Base-by-base conservation (phyloP, 106 monocot genomes). In the Triglochin maritima region DNA sequence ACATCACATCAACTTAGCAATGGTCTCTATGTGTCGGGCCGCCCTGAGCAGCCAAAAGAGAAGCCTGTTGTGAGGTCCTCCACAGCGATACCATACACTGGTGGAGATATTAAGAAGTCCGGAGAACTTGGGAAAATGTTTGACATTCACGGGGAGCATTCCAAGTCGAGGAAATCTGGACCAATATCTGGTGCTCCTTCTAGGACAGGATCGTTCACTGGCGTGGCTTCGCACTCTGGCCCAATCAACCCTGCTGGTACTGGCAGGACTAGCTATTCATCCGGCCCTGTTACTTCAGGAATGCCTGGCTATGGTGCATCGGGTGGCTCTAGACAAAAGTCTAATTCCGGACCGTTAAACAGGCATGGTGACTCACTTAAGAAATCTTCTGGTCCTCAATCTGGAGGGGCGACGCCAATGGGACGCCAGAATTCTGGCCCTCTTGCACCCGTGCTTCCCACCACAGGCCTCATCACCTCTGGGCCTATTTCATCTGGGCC, bases 91-190 rank as follows among this genome's bases (percentile, higher is more conserved):
- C 77, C 77, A 41, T 77, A 77, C 58, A 77, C 77, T 9, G 77
- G 77, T 29, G 77, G 77, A 48, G 77, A 77, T 56, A 70, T 77
- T 47, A 77, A 77, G 56, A 77, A 71, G 64, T 77, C 77, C 57
- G 77, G 77, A 62, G 77, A 77, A 65, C 64, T 77, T 4, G 77
- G 77, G 42, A 77, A 77, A 48, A 77, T 77, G 77, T 77, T 77
- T 65, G 77, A 77, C 50, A 64, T 77, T 64, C 77, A 70, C 4
- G 63, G 9, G 4, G 77, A 77, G 4, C 17, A 57, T 9, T 70
- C 70, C 12, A 77, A 77, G 62, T 77, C 77, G 58, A 77, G 77
- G 15, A 77, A 70, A 64, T 77, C 77, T 64, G 77, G 77, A 42
- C 77, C 70, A 5, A 56, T 77, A 3, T 14, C 15, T 17, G 71